Conservation (phyloP, 805 yeast genomes). For the Starmerella riodocensis region DNA sequence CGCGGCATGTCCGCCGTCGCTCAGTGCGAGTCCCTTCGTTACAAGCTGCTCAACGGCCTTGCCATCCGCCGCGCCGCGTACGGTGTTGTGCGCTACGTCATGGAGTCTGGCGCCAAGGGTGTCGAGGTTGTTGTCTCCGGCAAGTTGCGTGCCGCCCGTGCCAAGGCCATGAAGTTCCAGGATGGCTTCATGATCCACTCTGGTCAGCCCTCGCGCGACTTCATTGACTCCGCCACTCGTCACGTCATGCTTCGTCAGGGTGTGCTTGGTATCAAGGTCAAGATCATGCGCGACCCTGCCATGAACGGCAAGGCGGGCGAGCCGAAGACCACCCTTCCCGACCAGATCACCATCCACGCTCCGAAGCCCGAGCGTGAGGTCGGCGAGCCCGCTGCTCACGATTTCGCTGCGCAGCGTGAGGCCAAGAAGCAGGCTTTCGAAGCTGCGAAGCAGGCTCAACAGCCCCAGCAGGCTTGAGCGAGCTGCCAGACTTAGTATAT, state of each 20-base stretch:
- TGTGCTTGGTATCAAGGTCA: constrained; percentile 98
- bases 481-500: too few relatives aligned
- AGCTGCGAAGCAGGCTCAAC: constrained; percentile 11
- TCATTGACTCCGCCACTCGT: constrained; percentile 97
- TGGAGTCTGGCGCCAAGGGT: constrained; percentile 99
- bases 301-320: constrained; percentile 28
- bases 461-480: constrained; percentile 3
- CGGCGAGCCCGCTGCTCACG: constrained; percentile 64
- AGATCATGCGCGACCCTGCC: constrained; percentile 97
- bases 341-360: constrained; percentile 79
- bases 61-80: constrained; percentile 99
- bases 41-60: constrained; percentile 96
- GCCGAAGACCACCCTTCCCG: constrained; percentile 61
- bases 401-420: constrained; percentile 34
- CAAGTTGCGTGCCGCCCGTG: constrained; percentile 99
- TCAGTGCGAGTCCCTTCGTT: constrained; percentile 97
- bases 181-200: constrained; percentile 99
- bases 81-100: constrained; percentile 99
- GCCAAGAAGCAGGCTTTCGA: constrained; percentile 13
- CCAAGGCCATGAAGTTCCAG: constrained; percentile 98
- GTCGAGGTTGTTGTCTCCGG: constrained; percentile 99
- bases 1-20: constrained; percentile 99
- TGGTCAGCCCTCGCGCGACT: constrained; percentile 99
- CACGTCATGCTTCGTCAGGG: constrained; percentile 99
- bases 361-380: constrained; percentile 71